These are phyloP conservation scores for Xylaria bambusicola DNA, from an alignment of 495 filamentous ascomycete genomes.

Conservation along the genomic window DNA sequence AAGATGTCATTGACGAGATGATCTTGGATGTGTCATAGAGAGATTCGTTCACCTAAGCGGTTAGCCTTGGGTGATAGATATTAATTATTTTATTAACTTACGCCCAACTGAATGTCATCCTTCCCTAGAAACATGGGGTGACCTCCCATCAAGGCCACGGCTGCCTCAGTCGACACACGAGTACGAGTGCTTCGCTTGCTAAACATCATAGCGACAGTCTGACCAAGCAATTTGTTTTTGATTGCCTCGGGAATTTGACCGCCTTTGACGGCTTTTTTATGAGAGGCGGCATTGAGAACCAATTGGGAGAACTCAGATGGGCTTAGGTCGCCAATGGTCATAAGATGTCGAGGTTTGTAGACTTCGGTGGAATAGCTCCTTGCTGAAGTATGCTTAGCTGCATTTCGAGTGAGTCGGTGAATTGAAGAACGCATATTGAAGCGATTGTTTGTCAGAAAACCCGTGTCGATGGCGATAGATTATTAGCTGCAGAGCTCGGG, in stretches of 20 bases:
- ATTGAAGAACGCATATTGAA: conserved; percentile 26
- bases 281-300: conserved; percentile 73
- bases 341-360: conserved; percentile 66
- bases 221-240: conserved; percentile 55
- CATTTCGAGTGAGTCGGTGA: conserved; percentile 19
- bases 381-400: conserved; percentile 22
- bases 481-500: not conserved
- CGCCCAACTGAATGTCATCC: conserved; percentile 93
- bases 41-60: conserved; percentile 75
- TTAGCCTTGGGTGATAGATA: conserved; percentile 11
- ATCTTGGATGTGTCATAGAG: conserved; percentile 85
- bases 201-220: conserved; percentile 94
- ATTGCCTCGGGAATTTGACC: conserved; percentile 61
- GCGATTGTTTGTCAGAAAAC: not conserved
- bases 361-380: conserved; percentile 34
- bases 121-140: conserved; percentile 95
- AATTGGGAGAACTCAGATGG: conserved; percentile 76
- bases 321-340: conserved; percentile 85
- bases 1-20: conserved; percentile 88
- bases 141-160: conserved; percentile 78
- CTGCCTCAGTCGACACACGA: conserved; percentile 87
- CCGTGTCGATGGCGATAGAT: not conserved
- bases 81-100: conserved; percentile 38
- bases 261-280: conserved; percentile 79
- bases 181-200: conserved; percentile 92